phyloP scores from a whole-genome alignment of 2,329 filamentous ascomycete species.

The Reticulascus tulasneorum region DNA sequence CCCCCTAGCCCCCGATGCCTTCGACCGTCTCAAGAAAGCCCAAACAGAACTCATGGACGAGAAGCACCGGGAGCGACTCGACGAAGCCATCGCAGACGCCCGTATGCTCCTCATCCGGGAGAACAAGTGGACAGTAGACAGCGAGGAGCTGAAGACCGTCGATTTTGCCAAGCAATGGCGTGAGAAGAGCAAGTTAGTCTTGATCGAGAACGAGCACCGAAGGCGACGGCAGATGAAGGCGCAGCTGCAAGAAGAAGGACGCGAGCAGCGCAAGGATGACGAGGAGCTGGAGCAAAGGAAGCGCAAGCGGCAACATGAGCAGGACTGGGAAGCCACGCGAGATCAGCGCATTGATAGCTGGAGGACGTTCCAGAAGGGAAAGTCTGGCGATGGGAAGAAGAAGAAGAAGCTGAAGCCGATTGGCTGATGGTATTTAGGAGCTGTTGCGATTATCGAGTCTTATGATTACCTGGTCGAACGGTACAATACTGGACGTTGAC shows the following conservation, averaged over 20 bases:
- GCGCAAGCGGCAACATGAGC: conserved; percentile 85
- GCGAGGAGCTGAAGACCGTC: conserved; percentile 77
- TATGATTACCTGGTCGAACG: too few species aligned
- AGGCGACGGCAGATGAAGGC: conserved; percentile 82
- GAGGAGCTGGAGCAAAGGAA: conserved; percentile 78
- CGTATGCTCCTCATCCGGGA: conserved; percentile 93
- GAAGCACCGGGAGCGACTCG: conserved; percentile 79
- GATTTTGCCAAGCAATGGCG: conserved; percentile 84
- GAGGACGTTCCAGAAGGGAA: conserved; percentile 84
- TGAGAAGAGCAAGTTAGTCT: conserved; percentile 81
- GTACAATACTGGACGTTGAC: too few species aligned
- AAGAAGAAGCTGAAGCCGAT: conserved; percentile 66
- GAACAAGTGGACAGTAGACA: conserved; percentile 88
- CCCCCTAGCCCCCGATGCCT: conserved; percentile 85
- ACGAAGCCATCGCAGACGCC: conserved; percentile 94
- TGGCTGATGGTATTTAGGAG: conserved; percentile 32
- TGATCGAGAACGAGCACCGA: conserved; percentile 89
- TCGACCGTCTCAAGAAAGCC: conserved; percentile 93
- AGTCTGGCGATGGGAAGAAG: conserved; percentile 41
- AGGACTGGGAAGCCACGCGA: conserved; percentile 90
- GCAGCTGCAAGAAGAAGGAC: conserved; percentile 93
- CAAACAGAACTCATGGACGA: conserved; percentile 90
- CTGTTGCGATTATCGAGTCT: background rate
- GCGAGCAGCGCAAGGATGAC: conserved; percentile 80
- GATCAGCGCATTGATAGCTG: conserved; percentile 92